Conservation (phyloP, 2,329 filamentous ascomycete genomes). For the Macroventuria anomochaeta region DNA sequence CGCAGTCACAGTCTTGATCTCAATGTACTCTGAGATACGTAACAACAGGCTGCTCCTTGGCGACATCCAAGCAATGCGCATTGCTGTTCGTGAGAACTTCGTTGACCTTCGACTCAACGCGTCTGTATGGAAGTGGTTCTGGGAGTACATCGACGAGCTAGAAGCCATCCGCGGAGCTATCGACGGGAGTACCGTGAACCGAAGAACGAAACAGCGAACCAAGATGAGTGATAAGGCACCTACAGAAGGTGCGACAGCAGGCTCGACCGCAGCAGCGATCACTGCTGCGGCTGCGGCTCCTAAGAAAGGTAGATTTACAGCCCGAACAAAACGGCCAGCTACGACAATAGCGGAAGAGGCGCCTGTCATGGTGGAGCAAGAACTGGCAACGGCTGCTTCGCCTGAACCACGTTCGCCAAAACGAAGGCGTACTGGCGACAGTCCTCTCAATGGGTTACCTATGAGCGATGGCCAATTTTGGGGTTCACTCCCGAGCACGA, state of each 20-base stretch:
- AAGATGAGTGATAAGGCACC: background rate
- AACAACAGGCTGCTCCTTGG: constrained; percentile 38
- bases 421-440: constrained; percentile 23
- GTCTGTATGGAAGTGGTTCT: constrained; percentile 37
- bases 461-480: background rate
- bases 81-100: constrained; percentile 35
- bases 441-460: background rate
- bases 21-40: constrained; percentile 36
- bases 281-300: constrained; percentile 12
- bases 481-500: background rate
- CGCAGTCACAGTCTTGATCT: constrained; percentile 43
- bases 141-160: constrained; percentile 41
- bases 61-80: constrained; percentile 39
- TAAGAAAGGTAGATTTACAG: constrained; percentile 10
- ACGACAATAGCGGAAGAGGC: background rate
- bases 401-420: constrained; percentile 17
- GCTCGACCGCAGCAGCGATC: constrained; percentile 10
- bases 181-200: constrained; percentile 29
- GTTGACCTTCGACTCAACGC: constrained; percentile 38
- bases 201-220: background rate
- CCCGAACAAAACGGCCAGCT: constrained; percentile 4
- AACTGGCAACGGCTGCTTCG: background rate
- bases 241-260: background rate
- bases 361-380: background rate
- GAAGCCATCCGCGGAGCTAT: constrained; percentile 34